These are phyloP conservation scores for Clavispora asparagi DNA, from an alignment of 805 yeast species.

Conservation along the genomic window DNA sequence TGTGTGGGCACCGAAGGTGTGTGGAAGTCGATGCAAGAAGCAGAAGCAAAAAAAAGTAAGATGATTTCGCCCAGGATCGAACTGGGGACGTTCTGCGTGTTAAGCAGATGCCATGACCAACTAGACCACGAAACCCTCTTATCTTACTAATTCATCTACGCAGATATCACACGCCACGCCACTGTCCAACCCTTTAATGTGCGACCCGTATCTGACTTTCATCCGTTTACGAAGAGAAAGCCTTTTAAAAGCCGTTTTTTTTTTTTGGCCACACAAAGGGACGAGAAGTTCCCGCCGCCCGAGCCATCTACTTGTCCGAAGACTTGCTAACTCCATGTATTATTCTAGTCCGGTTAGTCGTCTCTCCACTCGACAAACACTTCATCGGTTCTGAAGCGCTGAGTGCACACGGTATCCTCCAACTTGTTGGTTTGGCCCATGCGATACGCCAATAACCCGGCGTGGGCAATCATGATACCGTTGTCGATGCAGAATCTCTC, in stretches of 20 bases:
- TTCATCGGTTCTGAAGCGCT: conserved; percentile 91
- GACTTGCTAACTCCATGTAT: neutral
- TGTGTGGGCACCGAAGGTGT: neutral
- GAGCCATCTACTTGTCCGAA: conserved; percentile 8
- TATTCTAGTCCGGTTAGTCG: conserved; percentile 20
- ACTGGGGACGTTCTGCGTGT: conserved; percentile 99
- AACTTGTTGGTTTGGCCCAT: conserved; percentile 66
- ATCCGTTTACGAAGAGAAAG: neutral
- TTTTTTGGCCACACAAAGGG: conserved; percentile 12
- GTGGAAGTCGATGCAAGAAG: conserved; percentile 23
- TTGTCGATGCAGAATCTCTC: conserved; percentile 96
- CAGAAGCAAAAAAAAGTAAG: conserved; percentile 1
- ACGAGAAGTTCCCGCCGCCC: conserved; percentile 2
- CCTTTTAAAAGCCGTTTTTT: conserved; percentile 6
- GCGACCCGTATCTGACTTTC: conserved; percentile 16
- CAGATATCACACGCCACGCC: neutral
- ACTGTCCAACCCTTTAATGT: conserved; percentile 1
- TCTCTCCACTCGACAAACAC: conserved; percentile 89
- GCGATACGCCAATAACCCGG: conserved; percentile 82
- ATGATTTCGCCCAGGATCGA: conserved; percentile 99
- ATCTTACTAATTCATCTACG: neutral
- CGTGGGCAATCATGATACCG: conserved; percentile 99
- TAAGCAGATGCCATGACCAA: conserved; percentile 99
- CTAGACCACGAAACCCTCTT: conserved; percentile 73
- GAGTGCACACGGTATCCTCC: conserved; percentile 79